phyloP scores from a whole-genome alignment of 257 asterid genomes.

The Misopates orontium region DNA sequence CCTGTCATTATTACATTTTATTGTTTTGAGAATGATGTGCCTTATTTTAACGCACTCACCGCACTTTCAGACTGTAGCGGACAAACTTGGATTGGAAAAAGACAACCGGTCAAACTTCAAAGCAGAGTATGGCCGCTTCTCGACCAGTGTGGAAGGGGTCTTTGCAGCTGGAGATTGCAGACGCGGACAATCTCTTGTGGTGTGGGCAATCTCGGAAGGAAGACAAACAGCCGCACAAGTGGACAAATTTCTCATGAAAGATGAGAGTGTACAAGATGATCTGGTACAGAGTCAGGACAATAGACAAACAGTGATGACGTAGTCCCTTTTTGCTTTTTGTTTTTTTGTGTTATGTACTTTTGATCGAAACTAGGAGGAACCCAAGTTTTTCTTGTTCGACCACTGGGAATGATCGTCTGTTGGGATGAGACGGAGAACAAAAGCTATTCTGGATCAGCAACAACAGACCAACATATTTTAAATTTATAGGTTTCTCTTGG shows the following conservation, averaged over 20 bases:
- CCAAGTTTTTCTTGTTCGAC: background rate
- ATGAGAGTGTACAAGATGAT: constrained; percentile 37
- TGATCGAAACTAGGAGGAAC: no score
- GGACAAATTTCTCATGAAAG: constrained; percentile 67
- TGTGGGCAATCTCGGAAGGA: constrained; percentile 98
- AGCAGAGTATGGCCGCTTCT: constrained; percentile 85
- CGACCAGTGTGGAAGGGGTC: constrained; percentile 82
- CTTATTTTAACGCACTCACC: background rate
- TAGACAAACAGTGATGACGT: constrained; percentile 61
- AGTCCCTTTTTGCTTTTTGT: constrained; percentile 1
- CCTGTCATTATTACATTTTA: background rate
- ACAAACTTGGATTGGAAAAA: constrained; percentile 73
- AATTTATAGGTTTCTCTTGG: constrained; percentile 6
- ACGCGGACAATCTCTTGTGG: constrained; percentile 94
- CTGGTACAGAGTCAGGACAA: constrained; percentile 35
- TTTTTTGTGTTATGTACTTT: no score
- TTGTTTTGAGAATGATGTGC: background rate
- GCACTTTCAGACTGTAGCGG: constrained; percentile 62
- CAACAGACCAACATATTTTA: background rate
- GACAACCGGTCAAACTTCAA: constrained; percentile 89
- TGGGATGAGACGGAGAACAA: no score
- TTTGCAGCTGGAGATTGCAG: constrained; percentile 99
- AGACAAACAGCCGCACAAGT: constrained; percentile 93
- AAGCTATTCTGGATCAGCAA: no score
- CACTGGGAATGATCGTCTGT: background rate